phyloP scores from a whole-genome alignment of 1,284 basidiomycete genomes.

The Leccinum solheimii region DNA sequence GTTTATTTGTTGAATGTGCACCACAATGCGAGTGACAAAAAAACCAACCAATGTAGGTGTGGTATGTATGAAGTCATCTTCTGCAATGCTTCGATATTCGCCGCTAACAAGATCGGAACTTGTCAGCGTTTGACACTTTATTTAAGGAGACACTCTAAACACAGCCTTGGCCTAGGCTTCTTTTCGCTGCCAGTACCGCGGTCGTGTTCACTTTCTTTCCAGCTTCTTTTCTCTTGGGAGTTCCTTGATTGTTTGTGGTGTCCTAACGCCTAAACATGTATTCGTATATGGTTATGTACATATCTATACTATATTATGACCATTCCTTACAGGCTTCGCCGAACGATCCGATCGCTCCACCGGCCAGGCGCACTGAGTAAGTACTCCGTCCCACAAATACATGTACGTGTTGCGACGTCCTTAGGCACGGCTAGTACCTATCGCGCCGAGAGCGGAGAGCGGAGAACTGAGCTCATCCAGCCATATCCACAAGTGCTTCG shows the following conservation, averaged over 20 bases:
- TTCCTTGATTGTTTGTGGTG: neutral
- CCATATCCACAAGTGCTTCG: neutral
- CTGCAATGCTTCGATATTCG: neutral
- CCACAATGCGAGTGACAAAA: too few species aligned
- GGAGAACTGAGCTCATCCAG: neutral
- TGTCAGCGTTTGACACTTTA: neutral
- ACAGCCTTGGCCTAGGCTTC: neutral
- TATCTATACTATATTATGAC: neutral
- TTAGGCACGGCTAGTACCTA: neutral
- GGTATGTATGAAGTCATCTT: neutral
- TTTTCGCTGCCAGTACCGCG: too few species aligned
- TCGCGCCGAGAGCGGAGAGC: neutral
- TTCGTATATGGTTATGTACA: neutral
- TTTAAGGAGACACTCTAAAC: neutral
- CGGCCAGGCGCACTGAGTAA: neutral
- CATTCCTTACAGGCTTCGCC: neutral
- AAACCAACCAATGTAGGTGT: neutral
- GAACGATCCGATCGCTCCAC: neutral
- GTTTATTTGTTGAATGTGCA: too few species aligned
- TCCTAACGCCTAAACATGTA: neutral
- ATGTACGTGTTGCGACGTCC: neutral
- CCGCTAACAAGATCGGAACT: too few species aligned
- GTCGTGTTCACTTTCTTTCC: neutral
- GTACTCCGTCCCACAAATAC: neutral
- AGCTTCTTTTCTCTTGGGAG: neutral